A percentile compares a stretch with the other conserved stretches of the same genome.
These are phyloP conservation scores for Pyrenophora graminea DNA, from an alignment of 2,329 filamentous ascomycete species.

Conservation along the genomic window DNA sequence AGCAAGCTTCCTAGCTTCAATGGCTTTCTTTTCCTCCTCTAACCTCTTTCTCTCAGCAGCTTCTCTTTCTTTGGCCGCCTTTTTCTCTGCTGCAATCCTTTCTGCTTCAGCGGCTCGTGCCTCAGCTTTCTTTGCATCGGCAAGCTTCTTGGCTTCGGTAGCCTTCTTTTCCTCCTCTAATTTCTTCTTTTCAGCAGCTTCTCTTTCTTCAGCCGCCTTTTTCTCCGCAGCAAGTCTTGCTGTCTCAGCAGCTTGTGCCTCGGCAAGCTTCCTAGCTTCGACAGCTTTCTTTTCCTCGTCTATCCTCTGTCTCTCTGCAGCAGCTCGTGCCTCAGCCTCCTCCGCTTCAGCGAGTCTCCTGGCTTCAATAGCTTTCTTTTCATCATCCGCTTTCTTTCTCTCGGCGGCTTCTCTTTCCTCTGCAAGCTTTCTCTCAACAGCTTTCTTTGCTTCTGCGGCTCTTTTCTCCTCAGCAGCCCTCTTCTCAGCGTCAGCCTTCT, in stretches of 20 bases:
- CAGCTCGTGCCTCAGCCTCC: background rate
- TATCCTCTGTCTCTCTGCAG: background rate
- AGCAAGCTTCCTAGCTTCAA: background rate
- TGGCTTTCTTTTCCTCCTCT: background rate
- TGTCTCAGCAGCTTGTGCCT: no score
- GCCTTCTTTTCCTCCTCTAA: background rate
- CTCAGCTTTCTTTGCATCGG: background rate
- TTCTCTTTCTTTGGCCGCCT: background rate
- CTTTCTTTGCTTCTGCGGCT: no score
- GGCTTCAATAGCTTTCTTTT: background rate
- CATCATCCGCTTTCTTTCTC: background rate
- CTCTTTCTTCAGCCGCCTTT: background rate
- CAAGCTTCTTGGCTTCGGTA: background rate
- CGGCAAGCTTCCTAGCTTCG: no score
- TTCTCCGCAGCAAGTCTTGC: no score
- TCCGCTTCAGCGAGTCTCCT: background rate
- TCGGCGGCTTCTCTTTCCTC: no score
- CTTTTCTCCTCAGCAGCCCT: no score
- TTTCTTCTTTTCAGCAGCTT: background rate
- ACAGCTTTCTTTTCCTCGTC: no score
- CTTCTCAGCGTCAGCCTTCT: no score
- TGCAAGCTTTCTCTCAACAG: no score
- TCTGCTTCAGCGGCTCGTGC: background rate
- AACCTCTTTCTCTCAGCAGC: background rate
- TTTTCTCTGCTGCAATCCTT: no score